phyloP scores from a whole-genome alignment of 129 eudicot genomes.

The Escallonia rubra region DNA sequence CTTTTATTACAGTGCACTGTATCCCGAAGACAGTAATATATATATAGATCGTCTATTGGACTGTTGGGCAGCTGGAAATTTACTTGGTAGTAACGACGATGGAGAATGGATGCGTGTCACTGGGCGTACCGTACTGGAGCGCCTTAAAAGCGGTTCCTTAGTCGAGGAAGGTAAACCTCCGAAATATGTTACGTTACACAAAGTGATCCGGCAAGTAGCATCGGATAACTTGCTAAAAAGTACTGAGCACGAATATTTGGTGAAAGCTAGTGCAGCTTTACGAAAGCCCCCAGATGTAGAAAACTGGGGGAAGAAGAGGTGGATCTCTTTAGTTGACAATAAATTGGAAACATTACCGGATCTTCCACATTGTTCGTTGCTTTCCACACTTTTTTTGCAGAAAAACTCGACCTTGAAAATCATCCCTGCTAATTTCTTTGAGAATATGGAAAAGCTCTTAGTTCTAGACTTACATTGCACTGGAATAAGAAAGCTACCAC shows the following conservation, averaged over 20 bases:
- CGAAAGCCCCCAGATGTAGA: slow-evolving; percentile 5
- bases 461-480: slow-evolving; percentile 26
- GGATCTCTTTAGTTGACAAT: slow-evolving; percentile 26
- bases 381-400: slow-evolving; percentile 30
- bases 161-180: slow-evolving; percentile 17
- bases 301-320: slow-evolving; percentile 18
- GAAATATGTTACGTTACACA: slow-evolving; percentile 25
- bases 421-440: slow-evolving; percentile 19
- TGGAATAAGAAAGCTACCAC: background rate
- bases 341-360: slow-evolving; percentile 14
- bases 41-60: slow-evolving; percentile 14
- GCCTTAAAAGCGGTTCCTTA: slow-evolving; percentile 17
- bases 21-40: slow-evolving; percentile 33
- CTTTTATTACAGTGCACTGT: slow-evolving; percentile 32
- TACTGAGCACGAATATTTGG: slow-evolving; percentile 9
- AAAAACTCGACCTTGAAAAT: slow-evolving; percentile 13
- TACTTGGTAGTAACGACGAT: slow-evolving; percentile 14
- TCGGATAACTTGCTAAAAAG: slow-evolving; percentile 9
- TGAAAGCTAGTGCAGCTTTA: slow-evolving; percentile 15
- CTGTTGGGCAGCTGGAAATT: slow-evolving; percentile 32
- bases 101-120: background rate
- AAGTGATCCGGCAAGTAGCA: slow-evolving; percentile 26
- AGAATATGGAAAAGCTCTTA: slow-evolving; percentile 15
- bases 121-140: slow-evolving; percentile 8
- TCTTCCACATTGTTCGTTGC: slow-evolving; percentile 12